Percentiles rank a stretch among this genome's conserved stretches.
Evolutionary conservation across 78 protist genomes (phyloP).

Genomic region (Dictyostelium capitatum): DNA sequence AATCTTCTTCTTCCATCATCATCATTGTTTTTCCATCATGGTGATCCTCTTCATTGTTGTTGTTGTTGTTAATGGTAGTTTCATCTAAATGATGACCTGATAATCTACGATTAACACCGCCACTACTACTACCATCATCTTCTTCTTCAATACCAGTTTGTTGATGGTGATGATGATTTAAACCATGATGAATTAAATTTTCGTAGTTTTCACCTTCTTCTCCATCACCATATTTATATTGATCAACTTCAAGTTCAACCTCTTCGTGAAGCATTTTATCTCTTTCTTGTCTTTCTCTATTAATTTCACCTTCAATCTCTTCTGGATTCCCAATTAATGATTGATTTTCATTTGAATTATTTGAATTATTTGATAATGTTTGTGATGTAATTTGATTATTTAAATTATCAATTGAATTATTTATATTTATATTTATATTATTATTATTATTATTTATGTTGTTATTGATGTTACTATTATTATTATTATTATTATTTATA

Average conservation of each 20-base stretch:
- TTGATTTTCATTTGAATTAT: not conserved
- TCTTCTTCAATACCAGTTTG: not conserved
- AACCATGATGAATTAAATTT: not conserved
- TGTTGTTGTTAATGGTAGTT: not conserved
- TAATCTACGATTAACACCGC: not conserved
- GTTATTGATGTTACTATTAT: constrained; percentile 1
- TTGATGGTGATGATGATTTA: not conserved
- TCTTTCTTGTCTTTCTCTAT: constrained; percentile 74
- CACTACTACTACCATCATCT: not conserved
- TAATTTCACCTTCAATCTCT: constrained; percentile 50
- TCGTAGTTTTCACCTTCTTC: constrained; percentile 65
- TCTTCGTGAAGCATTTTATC: constrained; percentile 77
- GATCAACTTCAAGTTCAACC: constrained; percentile 1
- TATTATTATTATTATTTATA: constrained; percentile 26
- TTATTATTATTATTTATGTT: constrained; percentile 15
- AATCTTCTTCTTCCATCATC: not conserved
- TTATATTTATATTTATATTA: not conserved
- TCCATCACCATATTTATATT: constrained; percentile 68
- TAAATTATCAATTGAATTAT: not conserved
- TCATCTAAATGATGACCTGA: constrained; percentile 8
- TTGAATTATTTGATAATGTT: not conserved
- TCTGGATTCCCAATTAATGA: not conserved
- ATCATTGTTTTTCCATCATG: not conserved
- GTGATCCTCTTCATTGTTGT: not conserved
- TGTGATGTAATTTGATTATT: not conserved